Evolutionary conservation across 2,329 filamentous ascomycete genomes (phyloP), one percentile per base, ranked within the genome.

Genomic region (Botrytis elliptica): DNA sequence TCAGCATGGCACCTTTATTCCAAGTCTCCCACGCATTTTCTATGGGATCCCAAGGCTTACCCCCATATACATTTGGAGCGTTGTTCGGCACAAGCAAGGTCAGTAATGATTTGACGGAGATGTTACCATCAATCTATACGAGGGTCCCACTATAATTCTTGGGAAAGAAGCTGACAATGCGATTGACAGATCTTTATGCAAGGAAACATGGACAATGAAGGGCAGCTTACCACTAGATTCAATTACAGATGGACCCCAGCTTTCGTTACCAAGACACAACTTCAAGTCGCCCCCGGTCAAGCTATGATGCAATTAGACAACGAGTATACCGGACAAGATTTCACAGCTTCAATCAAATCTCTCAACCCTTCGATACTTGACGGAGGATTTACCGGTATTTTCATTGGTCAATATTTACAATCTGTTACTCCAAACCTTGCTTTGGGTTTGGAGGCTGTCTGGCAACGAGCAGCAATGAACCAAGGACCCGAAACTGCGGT

Each of bases 21-120:
- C 95, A 98, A 85, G 93, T 98, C 79, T 98, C 95, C 77, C 96
- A 99, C 86, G 93, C 96, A 79, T 96, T 99, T 83, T 92, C 95
- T 73, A 93, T 98, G 89, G 95, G 96, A 79, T 89, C 89, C 62
- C 94, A 97, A 84, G 91, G 92, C 78, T 87, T 97, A 83, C 95
- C 95, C 82, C 96, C 96, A 55, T 99, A 99, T 85, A 94, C 93
- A 72, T 97, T 98, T 85, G 93, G 94, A 78, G 93, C 93, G 77
- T 90, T 99, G 81, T 98, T 96, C 83, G 96, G 96, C 79, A 97
- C 93, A 78, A 92, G 92, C 84, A 95, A 94, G 88, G 95, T 98
- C 84, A 79, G 88, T 86, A 42, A 52, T 60, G 22, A 7, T 8
- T 29, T 40, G 46, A 55, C 38, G 18, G 33, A 55, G 20, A 40